These are phyloP conservation scores for Moesziomyces sp. DNA, from an alignment of 1,284 basidiomycete genomes.

Conservation along the genomic window DNA sequence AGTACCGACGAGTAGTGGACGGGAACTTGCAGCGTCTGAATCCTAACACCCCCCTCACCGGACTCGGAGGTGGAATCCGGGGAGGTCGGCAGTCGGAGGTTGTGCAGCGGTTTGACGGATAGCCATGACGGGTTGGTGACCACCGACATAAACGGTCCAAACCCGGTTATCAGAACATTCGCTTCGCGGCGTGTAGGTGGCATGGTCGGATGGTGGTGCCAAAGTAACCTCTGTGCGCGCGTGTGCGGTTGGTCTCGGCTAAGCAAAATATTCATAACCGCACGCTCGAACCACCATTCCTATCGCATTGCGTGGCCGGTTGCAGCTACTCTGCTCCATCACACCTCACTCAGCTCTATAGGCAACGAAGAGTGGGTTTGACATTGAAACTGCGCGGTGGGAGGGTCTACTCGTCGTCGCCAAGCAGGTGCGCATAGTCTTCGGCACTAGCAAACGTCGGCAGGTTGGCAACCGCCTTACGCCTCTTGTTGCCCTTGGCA, in stretches of 20 bases:
- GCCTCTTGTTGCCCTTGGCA: slow-evolving; percentile 70
- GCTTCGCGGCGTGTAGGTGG: slow-evolving; percentile 5
- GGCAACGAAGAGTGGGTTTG: too few relatives aligned
- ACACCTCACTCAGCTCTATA: too few relatives aligned
- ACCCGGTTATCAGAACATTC: slow-evolving; percentile 48
- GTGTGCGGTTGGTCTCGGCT: too few relatives aligned
- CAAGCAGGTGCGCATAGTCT: slow-evolving; percentile 90
- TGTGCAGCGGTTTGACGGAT: slow-evolving; percentile 38
- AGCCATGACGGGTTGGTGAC: slow-evolving; percentile 48
- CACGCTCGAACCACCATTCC: too few relatives aligned
- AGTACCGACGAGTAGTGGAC: slow-evolving; percentile 41
- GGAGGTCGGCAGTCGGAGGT: not conserved
- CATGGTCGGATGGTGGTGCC: too few relatives aligned
- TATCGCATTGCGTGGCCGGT: too few relatives aligned
- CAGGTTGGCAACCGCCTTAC: slow-evolving; percentile 75
- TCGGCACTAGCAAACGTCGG: slow-evolving; percentile 94
- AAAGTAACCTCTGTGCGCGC: too few relatives aligned
- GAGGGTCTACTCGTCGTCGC: slow-evolving; percentile 70
- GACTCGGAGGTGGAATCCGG: too few relatives aligned
- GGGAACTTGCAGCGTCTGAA: slow-evolving; percentile 45
- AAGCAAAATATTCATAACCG: too few relatives aligned
- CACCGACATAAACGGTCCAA: slow-evolving; percentile 40
- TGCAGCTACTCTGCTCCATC: too few relatives aligned
- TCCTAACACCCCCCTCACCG: slow-evolving; percentile 5
- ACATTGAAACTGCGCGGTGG: too few relatives aligned